These are phyloP conservation scores for Boletales sp. DNA, from an alignment of 768 basidiomycete species.

Conservation along the genomic window DNA sequence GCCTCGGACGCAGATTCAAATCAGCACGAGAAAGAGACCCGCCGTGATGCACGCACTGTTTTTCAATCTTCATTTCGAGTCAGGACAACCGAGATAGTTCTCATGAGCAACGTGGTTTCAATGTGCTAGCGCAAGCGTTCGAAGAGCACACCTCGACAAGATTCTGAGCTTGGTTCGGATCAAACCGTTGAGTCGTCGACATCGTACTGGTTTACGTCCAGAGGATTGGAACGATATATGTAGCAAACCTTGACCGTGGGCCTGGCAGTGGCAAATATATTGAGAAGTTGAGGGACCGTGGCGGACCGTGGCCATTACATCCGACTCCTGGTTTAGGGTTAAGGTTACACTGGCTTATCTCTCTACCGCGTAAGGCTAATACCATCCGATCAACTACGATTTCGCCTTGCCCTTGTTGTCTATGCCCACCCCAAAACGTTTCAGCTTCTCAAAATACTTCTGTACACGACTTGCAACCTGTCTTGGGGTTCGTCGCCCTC, in stretches of 20 bases:
- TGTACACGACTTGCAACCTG: conserved; percentile 90
- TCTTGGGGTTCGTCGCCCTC: conserved; percentile 67
- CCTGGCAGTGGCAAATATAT: not conserved
- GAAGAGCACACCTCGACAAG: conserved; percentile 64
- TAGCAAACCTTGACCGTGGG: too few species aligned
- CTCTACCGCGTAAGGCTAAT: not conserved
- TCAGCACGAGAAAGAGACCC: conserved; percentile 6
- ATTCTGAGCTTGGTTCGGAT: conserved; percentile 92
- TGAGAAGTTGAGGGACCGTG: not conserved
- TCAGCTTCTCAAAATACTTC: conserved; percentile 84
- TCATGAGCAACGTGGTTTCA: conserved; percentile 19
- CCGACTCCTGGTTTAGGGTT: conserved; percentile 15
- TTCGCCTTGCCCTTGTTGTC: conserved; percentile 25
- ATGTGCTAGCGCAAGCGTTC: conserved; percentile 6
- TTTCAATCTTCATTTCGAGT: conserved; percentile 70
- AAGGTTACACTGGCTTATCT: conserved; percentile 7
- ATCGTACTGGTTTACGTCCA: conserved; percentile 33
- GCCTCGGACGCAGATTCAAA: conserved; percentile 6
- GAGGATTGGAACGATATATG: not conserved
- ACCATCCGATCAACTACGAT: conserved; percentile 8
- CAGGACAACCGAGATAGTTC: conserved; percentile 3
- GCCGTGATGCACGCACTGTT: conserved; percentile 62
- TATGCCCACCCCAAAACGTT: conserved; percentile 60
- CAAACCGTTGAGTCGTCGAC: conserved; percentile 56
- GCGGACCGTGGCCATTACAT: not conserved